Evolutionary conservation across 2,329 filamentous ascomycete genomes (phyloP), one percentile per base, ranked within the genome.

Genomic region (Fusarium sp.): DNA sequence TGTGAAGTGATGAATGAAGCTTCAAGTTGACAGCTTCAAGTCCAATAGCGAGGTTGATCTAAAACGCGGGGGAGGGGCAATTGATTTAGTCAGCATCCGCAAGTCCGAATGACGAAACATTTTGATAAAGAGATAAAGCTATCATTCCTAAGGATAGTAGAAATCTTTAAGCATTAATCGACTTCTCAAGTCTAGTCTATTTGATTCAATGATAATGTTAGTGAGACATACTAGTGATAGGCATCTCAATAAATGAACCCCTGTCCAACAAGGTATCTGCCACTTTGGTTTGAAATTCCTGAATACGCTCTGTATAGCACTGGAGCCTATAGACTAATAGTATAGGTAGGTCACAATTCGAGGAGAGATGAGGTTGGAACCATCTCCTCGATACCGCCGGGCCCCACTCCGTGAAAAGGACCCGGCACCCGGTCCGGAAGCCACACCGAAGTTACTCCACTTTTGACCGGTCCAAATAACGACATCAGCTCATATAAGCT

Each of bases 61-160:
- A 54, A 64, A 70, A 64, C 51, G 69, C 54, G 61, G 69, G 69
- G 65, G 62, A 70, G 58, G 61, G 64, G 68, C 62, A 43, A 27
- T 16, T 27, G 20, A 71, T 66, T 72, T 72, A 72, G 69, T 71
- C 69, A 71, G 69, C 69, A 71, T 64, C 69, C 62, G 69, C 65
- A 55, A 48, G 3, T 25, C 69, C 69, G 69, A 64, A 71, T 71
- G 69, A 71, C 61, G 69, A 63, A 72, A 64, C 46, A 7, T 30
- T 45, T 27, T 41, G 57, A 27, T 65, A 38, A 22, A 20, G 32
- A n/a, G 15, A 49, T 38, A 62, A 25, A 44, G 18, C 24, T 45
- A 51, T 15, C 12, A 1, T n/a, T 32, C 27, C 16, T 43, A 11
- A 18, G 22, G 4, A 5, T 15, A 25, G 16, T 24, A 22, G 5